Percentiles rank a stretch among this genome's conserved stretches.
phyloP scores from a whole-genome alignment of 306 rosid genomes.

The Cucurbita pepo region DNA sequence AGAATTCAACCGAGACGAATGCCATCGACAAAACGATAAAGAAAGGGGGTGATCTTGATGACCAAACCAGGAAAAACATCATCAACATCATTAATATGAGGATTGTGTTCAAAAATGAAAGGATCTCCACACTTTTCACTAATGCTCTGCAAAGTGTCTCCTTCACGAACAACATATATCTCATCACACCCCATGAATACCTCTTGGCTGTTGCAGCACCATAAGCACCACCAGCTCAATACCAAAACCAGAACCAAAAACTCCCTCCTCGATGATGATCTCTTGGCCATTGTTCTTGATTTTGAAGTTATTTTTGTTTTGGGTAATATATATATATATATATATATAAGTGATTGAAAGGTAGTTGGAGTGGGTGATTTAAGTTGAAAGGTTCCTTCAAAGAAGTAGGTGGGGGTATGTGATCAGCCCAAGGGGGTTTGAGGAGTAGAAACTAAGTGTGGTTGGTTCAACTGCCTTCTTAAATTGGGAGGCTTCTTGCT shows the following conservation, averaged over 20 bases:
- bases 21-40: neutral
- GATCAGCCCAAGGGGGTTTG: neutral
- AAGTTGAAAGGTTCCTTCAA: conserved; percentile 18
- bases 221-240: conserved; percentile 13
- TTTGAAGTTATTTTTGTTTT: neutral
- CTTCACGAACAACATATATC: conserved; percentile 67
- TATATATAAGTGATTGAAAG: neutral
- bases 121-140: conserved; percentile 75
- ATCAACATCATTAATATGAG: conserved; percentile 67
- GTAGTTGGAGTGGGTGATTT: conserved; percentile 22
- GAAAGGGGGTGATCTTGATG: conserved; percentile 59
- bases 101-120: conserved; percentile 63
- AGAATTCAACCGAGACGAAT: neutral
- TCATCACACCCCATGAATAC: conserved; percentile 46
- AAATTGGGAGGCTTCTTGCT: neutral
- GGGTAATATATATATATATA: no score
- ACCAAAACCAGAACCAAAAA: neutral
- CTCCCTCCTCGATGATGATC: neutral
- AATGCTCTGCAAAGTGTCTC: conserved; percentile 64
- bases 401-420: conserved; percentile 16
- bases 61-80: conserved; percentile 77
- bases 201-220: conserved; percentile 24
- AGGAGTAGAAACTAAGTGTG: neutral
- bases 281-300: neutral
- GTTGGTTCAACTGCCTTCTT: conserved; percentile 22